Evolutionary conservation across 441 rosid genomes (phyloP), one percentile per base, ranked within the genome.

Genomic region (Euphorbia corollata): DNA sequence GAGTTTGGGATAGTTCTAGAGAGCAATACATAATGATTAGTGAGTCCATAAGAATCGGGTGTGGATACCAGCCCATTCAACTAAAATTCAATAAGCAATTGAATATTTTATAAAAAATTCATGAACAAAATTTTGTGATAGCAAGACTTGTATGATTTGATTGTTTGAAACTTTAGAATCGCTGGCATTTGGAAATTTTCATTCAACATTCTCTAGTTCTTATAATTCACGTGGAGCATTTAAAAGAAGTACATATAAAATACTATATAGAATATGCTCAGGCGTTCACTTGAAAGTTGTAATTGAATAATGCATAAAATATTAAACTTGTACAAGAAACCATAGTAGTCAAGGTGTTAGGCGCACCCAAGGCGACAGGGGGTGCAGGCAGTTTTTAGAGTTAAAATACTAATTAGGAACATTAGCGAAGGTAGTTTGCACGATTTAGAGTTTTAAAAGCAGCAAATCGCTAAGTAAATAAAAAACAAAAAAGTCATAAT

Each of bases 41-140:
- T 50, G 54, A 50, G 54, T 50, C 54, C 53, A 18, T 18, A 50
- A 50, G 22, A 18, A 50, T 18, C 6, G 7, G 7, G 18, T 3
- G 20, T 50, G 20, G 54, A 45, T 50, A 50, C 22, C 54, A 50
- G 16, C 54, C 54, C 54, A 50, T 50, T 50, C 54, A 54, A 54
- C 22, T n/a, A 54, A 19, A 54, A 54, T 8, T 54, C 27, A 20
- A 54, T 8, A 54, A 54, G 27, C 30, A 54, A 19, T 54, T 20
- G 58, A 9, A 54, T 20, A 20, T 54, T 54, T 18, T 20, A 51
- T n/a, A n/a, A n/a, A n/a, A n/a, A 18, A 5, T 51, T 18, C 20
- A 8, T 8, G n/a, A 6, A 18, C 56, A 51, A 51, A 51, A n/a
- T 18, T n/a, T 51, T n/a, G 22, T 51, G 20, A 51, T 23, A n/a